phyloP scores from a whole-genome alignment of 768 basidiomycete species.

The Gautieria morchelliformis region DNA sequence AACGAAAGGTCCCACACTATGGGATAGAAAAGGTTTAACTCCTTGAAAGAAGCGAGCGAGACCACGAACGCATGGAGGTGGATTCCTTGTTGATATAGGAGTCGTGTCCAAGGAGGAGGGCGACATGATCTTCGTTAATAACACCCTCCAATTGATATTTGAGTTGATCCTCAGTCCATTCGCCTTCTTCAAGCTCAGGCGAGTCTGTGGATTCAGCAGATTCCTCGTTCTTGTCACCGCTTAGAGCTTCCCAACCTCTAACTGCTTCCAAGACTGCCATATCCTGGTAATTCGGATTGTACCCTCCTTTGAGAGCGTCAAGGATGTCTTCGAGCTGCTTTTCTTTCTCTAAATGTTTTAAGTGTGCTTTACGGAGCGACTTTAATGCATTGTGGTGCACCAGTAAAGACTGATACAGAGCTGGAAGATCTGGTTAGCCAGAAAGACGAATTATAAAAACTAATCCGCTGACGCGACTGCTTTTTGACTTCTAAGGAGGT shows the following conservation, averaged over 20 bases:
- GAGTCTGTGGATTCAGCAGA: slow-evolving; percentile 21
- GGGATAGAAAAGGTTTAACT: background rate
- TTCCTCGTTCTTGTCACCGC: slow-evolving; percentile 16
- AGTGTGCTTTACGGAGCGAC: slow-evolving; percentile 63
- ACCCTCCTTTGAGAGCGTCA: slow-evolving; percentile 66
- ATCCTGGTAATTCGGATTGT: slow-evolving; percentile 99
- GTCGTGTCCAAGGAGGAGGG: slow-evolving; percentile 70
- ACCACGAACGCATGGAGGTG: slow-evolving; percentile 45
- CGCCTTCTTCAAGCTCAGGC: slow-evolving; percentile 48
- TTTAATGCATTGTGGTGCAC: slow-evolving; percentile 67
- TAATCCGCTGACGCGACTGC: slow-evolving; percentile 58
- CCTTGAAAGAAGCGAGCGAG: background rate
- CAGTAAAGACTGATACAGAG: slow-evolving; percentile 67
- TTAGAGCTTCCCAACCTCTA: slow-evolving; percentile 77
- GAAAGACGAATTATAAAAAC: background rate
- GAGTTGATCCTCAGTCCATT: slow-evolving; percentile 52
- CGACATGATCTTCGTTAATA: slow-evolving; percentile 58
- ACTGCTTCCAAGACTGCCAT: slow-evolving; percentile 98
- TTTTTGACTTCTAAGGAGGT: slow-evolving; percentile 79
- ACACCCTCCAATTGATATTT: slow-evolving; percentile 47
- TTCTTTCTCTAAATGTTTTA: slow-evolving; percentile 66
- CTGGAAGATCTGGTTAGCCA: slow-evolving; percentile 31
- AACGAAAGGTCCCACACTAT: slow-evolving; percentile 71
- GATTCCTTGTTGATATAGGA: slow-evolving; percentile 46
- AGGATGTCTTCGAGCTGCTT: slow-evolving; percentile 77